These are phyloP conservation scores for Exophiala calicioides DNA, from an alignment of 2,329 filamentous ascomycete genomes.

Conservation along the genomic window DNA sequence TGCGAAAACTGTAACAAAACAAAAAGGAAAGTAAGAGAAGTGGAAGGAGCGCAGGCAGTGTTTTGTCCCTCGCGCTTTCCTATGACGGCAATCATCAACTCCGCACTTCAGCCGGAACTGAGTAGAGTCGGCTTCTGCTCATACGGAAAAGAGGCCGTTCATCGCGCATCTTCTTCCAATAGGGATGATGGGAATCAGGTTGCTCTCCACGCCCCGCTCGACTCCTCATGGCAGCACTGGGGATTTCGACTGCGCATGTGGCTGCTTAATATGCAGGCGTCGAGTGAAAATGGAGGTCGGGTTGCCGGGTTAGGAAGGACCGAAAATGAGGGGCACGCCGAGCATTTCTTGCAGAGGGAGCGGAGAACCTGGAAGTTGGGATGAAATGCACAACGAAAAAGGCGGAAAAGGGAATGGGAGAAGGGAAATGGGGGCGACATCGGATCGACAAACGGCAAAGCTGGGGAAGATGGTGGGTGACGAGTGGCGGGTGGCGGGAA, in stretches of 20 bases:
- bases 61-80: too few species aligned
- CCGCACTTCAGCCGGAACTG: too few species aligned
- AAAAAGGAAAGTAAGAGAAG: too few species aligned
- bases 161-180: neutral
- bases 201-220: neutral
- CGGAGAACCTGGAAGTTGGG: neutral
- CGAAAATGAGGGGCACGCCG: slow-evolving; percentile 17
- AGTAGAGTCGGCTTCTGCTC: too few species aligned
- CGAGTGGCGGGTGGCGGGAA: too few species aligned
- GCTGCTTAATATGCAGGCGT: too few species aligned
- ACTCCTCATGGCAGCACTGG: neutral
- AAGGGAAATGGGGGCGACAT: neutral
- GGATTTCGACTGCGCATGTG: neutral
- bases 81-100: too few species aligned
- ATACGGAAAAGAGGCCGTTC: too few species aligned
- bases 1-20: too few species aligned
- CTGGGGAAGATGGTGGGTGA: neutral
- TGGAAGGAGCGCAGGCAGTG: too few species aligned
- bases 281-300: slow-evolving; percentile 6
- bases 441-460: neutral
- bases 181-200: neutral
- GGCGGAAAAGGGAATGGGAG: neutral
- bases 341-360: too few species aligned
- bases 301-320: slow-evolving; percentile 10
- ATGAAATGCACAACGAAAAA: too few species aligned